Evolutionary conservation across 805 yeast species (phyloP), one percentile per base, ranked within the genome.

Genomic region (Jamesozyma rosinii): DNA sequence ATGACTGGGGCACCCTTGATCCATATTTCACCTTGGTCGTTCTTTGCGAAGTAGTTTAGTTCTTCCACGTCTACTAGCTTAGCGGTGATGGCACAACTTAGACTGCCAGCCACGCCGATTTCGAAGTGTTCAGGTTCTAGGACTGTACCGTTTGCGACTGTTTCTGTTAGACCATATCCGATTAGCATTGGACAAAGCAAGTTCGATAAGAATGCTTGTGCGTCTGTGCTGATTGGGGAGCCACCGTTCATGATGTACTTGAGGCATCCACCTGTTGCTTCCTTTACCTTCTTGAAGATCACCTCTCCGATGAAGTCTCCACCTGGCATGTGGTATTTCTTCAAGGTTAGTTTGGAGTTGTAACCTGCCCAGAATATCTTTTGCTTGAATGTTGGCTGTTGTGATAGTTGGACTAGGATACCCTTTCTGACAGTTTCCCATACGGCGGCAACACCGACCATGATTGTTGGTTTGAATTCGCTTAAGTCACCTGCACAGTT

Each of bases 371-470:
- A 92, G 64, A 92, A 92, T 35, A 92, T 57, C 62, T 77, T 84
- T 67, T 88, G 95, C 26, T 77, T 73, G 20, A 79, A 53, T 10
- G 77, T 53, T 14, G 95, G 83, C 58, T 73, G 72, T 54, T 77
- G 75, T 48, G 72, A 69, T 49, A 92, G 75, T 67, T 89, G 88
- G 43, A 76, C 76, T 46, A 86, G 49, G 45, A 92, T 83, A 48
- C 97, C 98, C 71, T 92, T 92, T 66, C 89, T 83, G 47, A 92
- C 85, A 29, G 83, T 75, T 71, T 92, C 98, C 95, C 96, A 92
- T 40, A 92, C 97, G 5, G 97, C 95, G 14, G 97, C 97, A 42
- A 92, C 98, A 65, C 95, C 98, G 49, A 88, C 95, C 95, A 92
- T 84, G 52, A 90, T 66, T 9, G 96, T 84, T 46, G 98, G 98